Evolutionary conservation across 352 stramenopile species (phyloP), one percentile per base, ranked within the genome.

Genomic region (Globisporangium lucens): DNA sequence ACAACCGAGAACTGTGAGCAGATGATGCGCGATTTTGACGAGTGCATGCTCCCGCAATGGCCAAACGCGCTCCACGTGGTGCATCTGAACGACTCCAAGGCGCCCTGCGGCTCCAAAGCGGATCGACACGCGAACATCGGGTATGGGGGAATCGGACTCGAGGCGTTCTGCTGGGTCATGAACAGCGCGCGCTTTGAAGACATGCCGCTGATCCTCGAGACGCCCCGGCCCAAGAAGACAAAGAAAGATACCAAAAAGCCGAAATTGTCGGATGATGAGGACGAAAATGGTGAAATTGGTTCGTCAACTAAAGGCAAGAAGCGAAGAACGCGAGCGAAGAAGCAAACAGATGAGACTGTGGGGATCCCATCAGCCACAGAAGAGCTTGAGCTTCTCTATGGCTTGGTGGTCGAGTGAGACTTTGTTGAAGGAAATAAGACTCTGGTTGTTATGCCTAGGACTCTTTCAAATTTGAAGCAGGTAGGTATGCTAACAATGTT

Each of bases 111-210:
- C 17, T 76, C 75, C 6, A 63, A 68, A 24, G 61, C 56, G 0
- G 78, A 85, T 46, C 75, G 76, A 24, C 78, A 83, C 52, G 78
- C 77, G 27, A 83, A 82, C 66, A 80, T 85, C 38, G 78, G 78
- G 0, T 53, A 72, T 2, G 78, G 78, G 3, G 27, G 38, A 6
- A 78, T 85, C 10, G 70, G 72, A 0, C 35, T 83, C 4, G 27
- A 57, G 9, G 69, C 73, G 9, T 85, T 85, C 36, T 29, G 76
- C 3, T 77, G 73, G 69, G 36, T 85, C 22, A 83, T 85, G 78
- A 79, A 81, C 63, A 67, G 59, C 27, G 58, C 52, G 7, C 65
- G 63, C 30, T 85, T 82, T 61, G 70, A 76, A 12, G n/a, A 61
- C 12, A 20, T 85, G 17, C 75, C 78, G 13, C 70, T 85, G 69